phyloP scores from a whole-genome alignment of 495 filamentous ascomycete genomes.

The Aspergillus affinis region DNA sequence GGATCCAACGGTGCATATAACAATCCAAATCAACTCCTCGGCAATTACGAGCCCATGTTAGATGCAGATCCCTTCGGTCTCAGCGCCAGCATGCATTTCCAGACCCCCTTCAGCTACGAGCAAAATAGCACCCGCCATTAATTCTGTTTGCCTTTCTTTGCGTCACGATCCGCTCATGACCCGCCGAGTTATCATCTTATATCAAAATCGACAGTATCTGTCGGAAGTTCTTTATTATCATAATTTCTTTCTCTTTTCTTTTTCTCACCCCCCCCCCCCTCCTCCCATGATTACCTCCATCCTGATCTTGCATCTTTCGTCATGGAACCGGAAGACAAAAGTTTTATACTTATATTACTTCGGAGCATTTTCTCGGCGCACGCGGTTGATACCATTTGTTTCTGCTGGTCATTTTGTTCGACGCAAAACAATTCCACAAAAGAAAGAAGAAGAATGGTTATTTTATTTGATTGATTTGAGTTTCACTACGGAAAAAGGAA shows the following conservation, averaged over 20 bases:
- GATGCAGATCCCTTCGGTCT: constrained; percentile 90
- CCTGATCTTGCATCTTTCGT: constrained; percentile 2
- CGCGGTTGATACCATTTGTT: constrained; percentile 32
- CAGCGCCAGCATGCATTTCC: constrained; percentile 91
- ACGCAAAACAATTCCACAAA: neutral
- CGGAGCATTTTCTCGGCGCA: constrained; percentile 29
- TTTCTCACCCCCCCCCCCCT: neutral
- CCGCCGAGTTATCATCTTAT: neutral
- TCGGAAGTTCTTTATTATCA: neutral
- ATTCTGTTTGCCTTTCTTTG: constrained; percentile 12
- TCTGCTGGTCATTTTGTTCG: constrained; percentile 11
- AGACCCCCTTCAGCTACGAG: constrained; percentile 83
- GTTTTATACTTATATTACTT: constrained; percentile 2
- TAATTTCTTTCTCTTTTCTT: neutral
- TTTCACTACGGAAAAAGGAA: neutral
- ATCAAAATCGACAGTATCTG: neutral
- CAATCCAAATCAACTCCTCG: constrained; percentile 67
- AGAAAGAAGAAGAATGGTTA: constrained; percentile 10
- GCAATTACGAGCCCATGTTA: constrained; percentile 77
- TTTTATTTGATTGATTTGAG: neutral
- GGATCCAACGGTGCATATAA: constrained; percentile 39
- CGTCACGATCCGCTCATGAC: neutral
- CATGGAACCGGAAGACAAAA: constrained; percentile 9
- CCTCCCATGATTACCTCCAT: neutral
- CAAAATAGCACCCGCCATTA: constrained; percentile 43